These are phyloP conservation scores for Pinus taeda DNA, from an alignment of 75 land plant species.

Conservation along the genomic window DNA sequence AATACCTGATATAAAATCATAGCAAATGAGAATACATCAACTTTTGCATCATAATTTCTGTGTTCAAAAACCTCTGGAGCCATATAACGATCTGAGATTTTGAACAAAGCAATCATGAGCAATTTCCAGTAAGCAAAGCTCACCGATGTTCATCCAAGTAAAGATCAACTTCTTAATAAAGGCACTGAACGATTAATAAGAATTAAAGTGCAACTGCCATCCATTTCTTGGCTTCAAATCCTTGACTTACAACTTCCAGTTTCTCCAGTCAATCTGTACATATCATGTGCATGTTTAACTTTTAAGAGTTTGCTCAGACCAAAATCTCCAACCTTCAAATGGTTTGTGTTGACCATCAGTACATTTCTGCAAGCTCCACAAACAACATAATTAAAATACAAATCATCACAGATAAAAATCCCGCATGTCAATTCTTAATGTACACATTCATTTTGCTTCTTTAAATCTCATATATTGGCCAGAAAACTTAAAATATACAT, in stretches of 20 bases:
- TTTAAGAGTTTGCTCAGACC: slow-evolving; percentile 92
- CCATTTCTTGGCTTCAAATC: background rate
- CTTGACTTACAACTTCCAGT: slow-evolving; percentile 86
- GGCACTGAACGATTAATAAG: too few species aligned
- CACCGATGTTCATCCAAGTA: too few species aligned
- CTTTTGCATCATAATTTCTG: slow-evolving; percentile 67
- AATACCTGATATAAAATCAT: slow-evolving; percentile 71
- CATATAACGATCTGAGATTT: slow-evolving; percentile 53
- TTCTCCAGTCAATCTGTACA: slow-evolving; percentile 95
- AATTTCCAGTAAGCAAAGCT: slow-evolving; percentile 5
- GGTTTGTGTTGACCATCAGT: slow-evolving; percentile 68
- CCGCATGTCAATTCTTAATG: too few species aligned
- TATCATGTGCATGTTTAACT: slow-evolving; percentile 76
- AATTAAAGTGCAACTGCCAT: background rate
- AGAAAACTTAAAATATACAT: too few species aligned
- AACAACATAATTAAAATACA: background rate
- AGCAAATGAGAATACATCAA: slow-evolving; percentile 76
- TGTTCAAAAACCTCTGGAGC: slow-evolving; percentile 76
- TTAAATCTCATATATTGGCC: too few species aligned
- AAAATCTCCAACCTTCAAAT: slow-evolving; percentile 92
- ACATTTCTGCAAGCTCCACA: slow-evolving; percentile 53
- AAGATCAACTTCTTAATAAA: background rate
- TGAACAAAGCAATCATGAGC: background rate
- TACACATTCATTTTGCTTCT: too few species aligned
- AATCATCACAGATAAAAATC: too few species aligned